Percentiles rank a stretch among this genome's conserved stretches.
These are phyloP conservation scores for Suhomyces wounanorum DNA, from an alignment of 1,139 yeast genomes.

Conservation along the genomic window DNA sequence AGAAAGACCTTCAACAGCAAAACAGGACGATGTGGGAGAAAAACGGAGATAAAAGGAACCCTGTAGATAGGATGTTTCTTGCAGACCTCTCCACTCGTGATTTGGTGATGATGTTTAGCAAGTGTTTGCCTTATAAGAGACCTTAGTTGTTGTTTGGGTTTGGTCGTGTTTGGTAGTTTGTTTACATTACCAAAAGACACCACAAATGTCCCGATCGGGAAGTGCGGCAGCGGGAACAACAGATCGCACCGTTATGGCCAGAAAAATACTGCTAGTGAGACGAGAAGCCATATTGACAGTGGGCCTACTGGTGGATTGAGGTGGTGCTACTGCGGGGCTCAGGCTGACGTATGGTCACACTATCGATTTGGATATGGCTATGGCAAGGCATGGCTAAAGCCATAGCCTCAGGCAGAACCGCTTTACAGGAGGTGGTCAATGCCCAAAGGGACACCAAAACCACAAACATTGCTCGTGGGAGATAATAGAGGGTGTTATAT, in stretches of 20 bases:
- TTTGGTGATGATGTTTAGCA: slow-evolving; percentile 3
- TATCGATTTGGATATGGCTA: no score
- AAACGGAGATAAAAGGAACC: not conserved
- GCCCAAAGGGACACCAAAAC: not conserved
- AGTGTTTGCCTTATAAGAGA: slow-evolving; percentile 8
- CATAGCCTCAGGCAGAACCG: no score
- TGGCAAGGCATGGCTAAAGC: no score
- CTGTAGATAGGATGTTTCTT: not conserved
- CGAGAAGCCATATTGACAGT: not conserved
- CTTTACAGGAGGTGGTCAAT: not conserved
- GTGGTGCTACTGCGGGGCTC: no score
- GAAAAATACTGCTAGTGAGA: not conserved
- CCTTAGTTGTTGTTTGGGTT: slow-evolving; percentile 9
- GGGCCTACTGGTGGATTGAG: no score
- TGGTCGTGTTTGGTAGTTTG: slow-evolving; percentile 15
- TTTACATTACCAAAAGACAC: slow-evolving; percentile 8
- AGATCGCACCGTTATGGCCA: slow-evolving; percentile 1
- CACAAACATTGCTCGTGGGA: no score
- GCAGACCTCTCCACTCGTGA: slow-evolving; percentile 1
- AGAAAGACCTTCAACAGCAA: not conserved
- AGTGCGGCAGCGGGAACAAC: slow-evolving; percentile 1
- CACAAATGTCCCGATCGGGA: slow-evolving; percentile 9
- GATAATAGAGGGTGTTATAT: not conserved
- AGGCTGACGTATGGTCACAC: no score
- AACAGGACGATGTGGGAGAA: not conserved